These are phyloP conservation scores for Psilocybe cyanescens DNA, from an alignment of 768 basidiomycete species.

Conservation along the genomic window DNA sequence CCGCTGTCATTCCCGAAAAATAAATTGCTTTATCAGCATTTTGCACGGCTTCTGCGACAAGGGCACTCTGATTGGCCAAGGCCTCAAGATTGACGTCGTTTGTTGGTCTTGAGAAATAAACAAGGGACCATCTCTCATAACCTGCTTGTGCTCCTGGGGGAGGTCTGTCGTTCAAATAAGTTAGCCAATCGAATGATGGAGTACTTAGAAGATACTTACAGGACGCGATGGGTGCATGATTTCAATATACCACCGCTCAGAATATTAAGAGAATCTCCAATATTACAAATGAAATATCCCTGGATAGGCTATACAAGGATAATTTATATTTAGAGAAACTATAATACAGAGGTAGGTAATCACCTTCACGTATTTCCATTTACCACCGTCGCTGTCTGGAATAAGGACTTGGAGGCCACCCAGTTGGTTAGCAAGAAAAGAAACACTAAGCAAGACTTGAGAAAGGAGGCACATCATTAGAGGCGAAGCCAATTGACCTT, in stretches of 20 bases:
- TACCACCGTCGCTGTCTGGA: slow-evolving; percentile 44
- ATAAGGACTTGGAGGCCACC: slow-evolving; percentile 69
- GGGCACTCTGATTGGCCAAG: slow-evolving; percentile 43
- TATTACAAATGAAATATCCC: slow-evolving; percentile 56
- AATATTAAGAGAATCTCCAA: slow-evolving; percentile 60
- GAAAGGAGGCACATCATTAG: not conserved
- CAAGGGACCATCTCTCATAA: slow-evolving; percentile 59
- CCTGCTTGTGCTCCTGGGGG: slow-evolving; percentile 55
- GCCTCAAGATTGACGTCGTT: slow-evolving; percentile 49
- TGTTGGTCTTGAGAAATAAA: slow-evolving; percentile 62
- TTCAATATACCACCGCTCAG: slow-evolving; percentile 65
- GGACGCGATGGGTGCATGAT: slow-evolving; percentile 63
- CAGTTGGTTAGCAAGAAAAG: slow-evolving; percentile 64
- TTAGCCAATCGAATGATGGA: not conserved
- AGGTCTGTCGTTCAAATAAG: slow-evolving; percentile 26
- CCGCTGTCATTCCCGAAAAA: slow-evolving; percentile 28
- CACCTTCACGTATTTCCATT: slow-evolving; percentile 70
- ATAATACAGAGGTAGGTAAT: not conserved
- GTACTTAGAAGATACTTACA: slow-evolving; percentile 34
- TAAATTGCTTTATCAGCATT: slow-evolving; percentile 20
- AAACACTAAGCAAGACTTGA: slow-evolving; percentile 32
- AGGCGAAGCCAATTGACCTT: slow-evolving; percentile 28
- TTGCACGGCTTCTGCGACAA: slow-evolving; percentile 46
- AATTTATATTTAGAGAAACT: not conserved
- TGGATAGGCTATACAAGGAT: slow-evolving; percentile 43